Base-by-base conservation (phyloP, 2,329 filamentous ascomycete species). In the Talaromyces marneffei region DNA sequence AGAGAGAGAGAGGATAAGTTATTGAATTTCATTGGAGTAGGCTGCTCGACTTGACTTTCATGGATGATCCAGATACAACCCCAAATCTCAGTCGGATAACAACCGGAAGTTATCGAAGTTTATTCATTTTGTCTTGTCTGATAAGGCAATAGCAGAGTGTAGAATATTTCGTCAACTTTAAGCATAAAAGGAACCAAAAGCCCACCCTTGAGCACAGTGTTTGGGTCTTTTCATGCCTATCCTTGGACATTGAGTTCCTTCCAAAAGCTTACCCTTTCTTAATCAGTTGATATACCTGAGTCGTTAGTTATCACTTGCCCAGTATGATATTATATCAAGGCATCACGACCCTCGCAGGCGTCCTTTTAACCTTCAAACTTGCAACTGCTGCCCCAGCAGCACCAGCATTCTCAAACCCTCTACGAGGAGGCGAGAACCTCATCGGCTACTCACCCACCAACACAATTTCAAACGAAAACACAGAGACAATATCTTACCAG, bases 381-480 rank as follows among this genome's bases (percentile, higher is more conserved):
- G 50, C 57, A n/a, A 25, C 66, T 75, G 27, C 67, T 67, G 63
- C 65, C 1, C 67, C 69, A 39, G 60, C 69, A 35, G 59, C 57
- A 35, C 56, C 35, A 40, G 37, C 63, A n/a, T 58, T 44, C 7
- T 62, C 52, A 12, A 71, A 72, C 20, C 66, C 68, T 2, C 53
- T 74, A 7, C 66, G 70, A 63, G 73, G 72, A 23, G 67, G 66
- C 1, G 58, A 65, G 16, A 63, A 66, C 10, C 71, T 79, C 3
- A 65, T 77, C 1, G 77, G 78, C 3, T 79, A 76, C 63, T 76
- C 75, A 16, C 62, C 75, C 3, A 68, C 68, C 5, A 75, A 77
- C 57, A 70, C 67, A 1, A 64, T 77, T 16, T 67, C 71, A 2
- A 72, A 70, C 10, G 67, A 74, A 56, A 66, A 75, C 31, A 77